phyloP scores from a whole-genome alignment of 805 yeast species.

The Hanseniaspora guilliermondii region DNA sequence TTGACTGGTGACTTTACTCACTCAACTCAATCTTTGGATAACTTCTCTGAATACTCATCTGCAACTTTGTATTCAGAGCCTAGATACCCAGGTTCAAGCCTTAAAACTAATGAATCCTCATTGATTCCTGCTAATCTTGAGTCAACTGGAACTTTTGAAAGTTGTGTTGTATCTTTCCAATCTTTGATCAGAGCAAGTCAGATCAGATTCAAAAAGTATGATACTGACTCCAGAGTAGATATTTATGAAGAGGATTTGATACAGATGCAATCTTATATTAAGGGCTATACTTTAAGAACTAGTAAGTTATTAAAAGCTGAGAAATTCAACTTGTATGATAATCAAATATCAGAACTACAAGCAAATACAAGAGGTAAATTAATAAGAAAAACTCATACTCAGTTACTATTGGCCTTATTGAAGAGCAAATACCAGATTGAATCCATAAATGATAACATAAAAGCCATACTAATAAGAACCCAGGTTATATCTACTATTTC shows the following conservation, averaged over 20 bases:
- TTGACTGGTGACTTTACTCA: neutral
- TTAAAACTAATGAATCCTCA: neutral
- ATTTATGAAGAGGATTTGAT: conserved; percentile 42
- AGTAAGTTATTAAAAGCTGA: neutral
- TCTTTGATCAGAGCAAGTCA: conserved; percentile 59
- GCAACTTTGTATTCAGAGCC: conserved; percentile 15
- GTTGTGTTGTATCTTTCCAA: conserved; percentile 42
- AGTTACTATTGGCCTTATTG: neutral
- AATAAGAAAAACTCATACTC: conserved; percentile 17
- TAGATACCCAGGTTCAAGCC: neutral
- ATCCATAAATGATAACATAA: conserved; percentile 41
- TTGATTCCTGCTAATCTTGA: neutral
- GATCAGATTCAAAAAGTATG: conserved; percentile 50
- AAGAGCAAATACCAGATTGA: neutral
- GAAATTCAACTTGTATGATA: neutral
- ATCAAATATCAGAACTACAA: conserved; percentile 27
- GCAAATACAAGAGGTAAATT: conserved; percentile 41
- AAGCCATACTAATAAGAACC: conserved; percentile 34
- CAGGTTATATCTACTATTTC: conserved; percentile 6
- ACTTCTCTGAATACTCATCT: conserved; percentile 23
- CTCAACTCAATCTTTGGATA: neutral
- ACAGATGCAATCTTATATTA: conserved; percentile 36
- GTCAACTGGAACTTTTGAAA: neutral
- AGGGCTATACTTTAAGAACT: conserved; percentile 35
- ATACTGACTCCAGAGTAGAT: conserved; percentile 47